Evolutionary conservation across 352 stramenopile genomes (phyloP).

Genomic region (Globisporangium sylvaticum): DNA sequence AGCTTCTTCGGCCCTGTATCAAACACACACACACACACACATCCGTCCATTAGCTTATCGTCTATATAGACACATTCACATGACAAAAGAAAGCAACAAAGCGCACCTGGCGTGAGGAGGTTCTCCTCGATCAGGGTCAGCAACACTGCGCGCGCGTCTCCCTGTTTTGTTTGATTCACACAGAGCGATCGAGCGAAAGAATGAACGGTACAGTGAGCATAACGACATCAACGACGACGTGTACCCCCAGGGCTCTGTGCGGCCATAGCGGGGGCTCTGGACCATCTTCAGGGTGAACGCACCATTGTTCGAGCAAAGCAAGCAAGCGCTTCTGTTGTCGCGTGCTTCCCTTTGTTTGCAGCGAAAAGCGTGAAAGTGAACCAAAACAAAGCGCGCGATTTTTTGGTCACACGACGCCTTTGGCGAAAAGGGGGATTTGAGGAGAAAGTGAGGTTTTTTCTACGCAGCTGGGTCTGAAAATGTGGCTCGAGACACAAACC

Average conservation of each 20-base stretch:
- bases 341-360: constrained; percentile 2
- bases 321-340: not conserved
- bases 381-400: not conserved
- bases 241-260: not conserved
- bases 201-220: not conserved
- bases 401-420: not conserved
- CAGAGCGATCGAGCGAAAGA: not conserved
- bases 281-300: not conserved
- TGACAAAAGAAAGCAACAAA: not conserved
- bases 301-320: constrained; percentile 1
- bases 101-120: constrained; percentile 46
- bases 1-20: constrained; percentile 57
- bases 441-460: not conserved
- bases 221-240: not conserved
- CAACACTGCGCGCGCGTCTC: constrained; percentile 60
- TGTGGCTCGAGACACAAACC: not conserved
- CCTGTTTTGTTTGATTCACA: constrained; percentile 27
- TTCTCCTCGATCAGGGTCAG: constrained; percentile 69
- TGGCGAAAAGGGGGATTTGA: not conserved
- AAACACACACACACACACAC: not conserved
- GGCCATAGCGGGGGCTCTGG: not conserved
- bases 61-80: not conserved
- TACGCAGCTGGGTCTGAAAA: not conserved
- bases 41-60: not conserved
- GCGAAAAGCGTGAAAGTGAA: not conserved